A percentile compares a stretch with the other conserved stretches of the same genome.
phyloP scores from a whole-genome alignment of 1,284 basidiomycete genomes.

The Cystobasidiaceae sp. region DNA sequence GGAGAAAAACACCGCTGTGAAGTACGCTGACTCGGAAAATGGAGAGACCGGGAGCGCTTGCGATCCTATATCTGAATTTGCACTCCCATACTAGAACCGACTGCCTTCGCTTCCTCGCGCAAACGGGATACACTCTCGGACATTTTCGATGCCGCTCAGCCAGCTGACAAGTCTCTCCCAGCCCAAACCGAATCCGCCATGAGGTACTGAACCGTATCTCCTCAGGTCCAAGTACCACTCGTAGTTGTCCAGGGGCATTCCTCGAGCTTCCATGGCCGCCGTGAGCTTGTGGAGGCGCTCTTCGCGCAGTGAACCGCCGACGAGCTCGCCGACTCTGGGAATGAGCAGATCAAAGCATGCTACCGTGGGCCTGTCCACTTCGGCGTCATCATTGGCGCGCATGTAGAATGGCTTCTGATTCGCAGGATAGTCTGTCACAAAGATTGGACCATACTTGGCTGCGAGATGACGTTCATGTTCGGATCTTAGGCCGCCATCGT shows the following conservation, averaged over 20 bases:
- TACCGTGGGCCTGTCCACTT: slow-evolving; percentile 57
- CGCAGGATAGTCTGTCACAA: slow-evolving; percentile 84
- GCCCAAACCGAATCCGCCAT: slow-evolving; percentile 89
- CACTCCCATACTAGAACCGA: slow-evolving; percentile 33
- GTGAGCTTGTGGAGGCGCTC: slow-evolving; percentile 62
- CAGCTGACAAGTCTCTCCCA: slow-evolving; percentile 81
- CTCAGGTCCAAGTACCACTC: slow-evolving; percentile 81
- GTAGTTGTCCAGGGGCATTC: slow-evolving; percentile 58
- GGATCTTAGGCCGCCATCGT: slow-evolving; percentile 57
- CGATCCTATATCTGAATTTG: too few relatives aligned
- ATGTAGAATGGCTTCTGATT: slow-evolving; percentile 93
- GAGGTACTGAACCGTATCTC: slow-evolving; percentile 69
- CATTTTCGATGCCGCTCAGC: slow-evolving; percentile 74
- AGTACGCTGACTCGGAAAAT: too few relatives aligned
- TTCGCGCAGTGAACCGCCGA: slow-evolving; percentile 85
- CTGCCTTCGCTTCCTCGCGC: slow-evolving; percentile 70
- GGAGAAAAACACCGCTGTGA: too few relatives aligned
- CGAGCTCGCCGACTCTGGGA: slow-evolving; percentile 81
- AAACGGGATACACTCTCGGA: slow-evolving; percentile 83
- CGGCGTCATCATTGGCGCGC: slow-evolving; percentile 56
- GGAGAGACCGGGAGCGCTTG: too few relatives aligned
- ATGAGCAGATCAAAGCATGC: slow-evolving; percentile 93
- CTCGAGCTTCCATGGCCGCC: slow-evolving; percentile 54
- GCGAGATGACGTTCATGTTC: slow-evolving; percentile 93
- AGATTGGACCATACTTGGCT: slow-evolving; percentile 66